Evolutionary conservation across 139 green algal genomes (phyloP).

Genomic region (Nannochloris sp.): DNA sequence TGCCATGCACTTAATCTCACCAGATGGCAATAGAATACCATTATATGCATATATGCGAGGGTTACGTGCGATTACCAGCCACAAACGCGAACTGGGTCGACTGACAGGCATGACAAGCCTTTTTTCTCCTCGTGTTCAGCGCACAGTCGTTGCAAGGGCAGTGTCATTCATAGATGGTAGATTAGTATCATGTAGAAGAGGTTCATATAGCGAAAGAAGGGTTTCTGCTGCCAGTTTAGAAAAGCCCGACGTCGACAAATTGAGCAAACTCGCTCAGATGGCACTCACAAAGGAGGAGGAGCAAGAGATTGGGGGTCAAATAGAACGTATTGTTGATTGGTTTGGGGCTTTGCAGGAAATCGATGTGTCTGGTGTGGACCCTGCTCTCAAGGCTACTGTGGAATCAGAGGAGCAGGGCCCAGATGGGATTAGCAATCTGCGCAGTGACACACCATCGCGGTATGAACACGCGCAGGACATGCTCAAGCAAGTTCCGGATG

Average conservation of each 20-base stretch:
- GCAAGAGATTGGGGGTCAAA: slow-evolving; percentile 52
- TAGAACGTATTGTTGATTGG: slow-evolving; percentile 63
- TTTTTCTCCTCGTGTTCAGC: too few relatives aligned
- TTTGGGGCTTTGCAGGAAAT: slow-evolving; percentile 67
- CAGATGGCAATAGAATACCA: too few relatives aligned
- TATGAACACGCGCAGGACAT: slow-evolving; percentile 25
- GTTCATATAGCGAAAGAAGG: too few relatives aligned
- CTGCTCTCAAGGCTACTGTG: slow-evolving; percentile 37
- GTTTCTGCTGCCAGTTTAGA: not conserved
- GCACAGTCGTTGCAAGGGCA: too few relatives aligned
- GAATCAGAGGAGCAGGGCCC: slow-evolving; percentile 22
- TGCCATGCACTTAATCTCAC: too few relatives aligned
- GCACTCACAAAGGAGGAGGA: slow-evolving; percentile 44
- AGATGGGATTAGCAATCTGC: slow-evolving; percentile 14
- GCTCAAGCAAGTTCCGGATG: slow-evolving; percentile 29
- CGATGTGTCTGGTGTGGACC: slow-evolving; percentile 46
- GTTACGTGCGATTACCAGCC: too few relatives aligned
- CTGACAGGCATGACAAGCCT: too few relatives aligned
- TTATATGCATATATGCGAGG: too few relatives aligned
- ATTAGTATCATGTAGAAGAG: too few relatives aligned
- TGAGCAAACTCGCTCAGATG: slow-evolving; percentile 54
- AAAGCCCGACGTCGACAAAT: slow-evolving; percentile 43
- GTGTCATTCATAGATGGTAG: too few relatives aligned
- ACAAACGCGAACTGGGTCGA: too few relatives aligned
- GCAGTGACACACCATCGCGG: slow-evolving; percentile 30